phyloP scores from a whole-genome alignment of 768 basidiomycete genomes.

The Peribolospora kevripleyi region DNA sequence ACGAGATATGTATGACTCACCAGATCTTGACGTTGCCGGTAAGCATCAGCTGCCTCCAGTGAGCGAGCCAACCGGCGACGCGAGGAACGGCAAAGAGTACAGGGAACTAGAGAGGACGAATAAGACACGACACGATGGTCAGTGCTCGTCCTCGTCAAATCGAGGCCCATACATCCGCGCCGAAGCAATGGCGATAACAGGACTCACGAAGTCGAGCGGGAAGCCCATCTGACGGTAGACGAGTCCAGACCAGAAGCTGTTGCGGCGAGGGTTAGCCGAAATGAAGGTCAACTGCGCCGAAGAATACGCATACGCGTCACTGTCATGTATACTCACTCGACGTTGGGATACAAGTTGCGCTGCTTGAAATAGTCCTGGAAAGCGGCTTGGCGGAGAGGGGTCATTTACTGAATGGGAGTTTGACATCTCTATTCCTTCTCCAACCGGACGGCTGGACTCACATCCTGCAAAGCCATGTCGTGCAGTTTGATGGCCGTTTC shows the following conservation, averaged over 20 bases:
- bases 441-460: too few relatives aligned
- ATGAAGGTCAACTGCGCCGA: background rate
- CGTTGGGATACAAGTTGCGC: conserved; percentile 62
- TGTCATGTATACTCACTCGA: conserved; percentile 30
- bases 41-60: conserved; percentile 80
- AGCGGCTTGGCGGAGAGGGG: too few relatives aligned
- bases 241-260: conserved; percentile 18
- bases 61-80: conserved; percentile 78
- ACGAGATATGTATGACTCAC: conserved; percentile 51
- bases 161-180: background rate
- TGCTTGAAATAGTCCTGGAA: conserved; percentile 47
- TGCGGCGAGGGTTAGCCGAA: background rate
- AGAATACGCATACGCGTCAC: conserved; percentile 2
- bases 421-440: too few relatives aligned
- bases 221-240: conserved; percentile 73
- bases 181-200: background rate
- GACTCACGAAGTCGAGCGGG: conserved; percentile 45
- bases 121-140: background rate
- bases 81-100: conserved; percentile 78
- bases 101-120: conserved; percentile 30
- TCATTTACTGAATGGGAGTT: too few relatives aligned
- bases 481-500: conserved; percentile 75
- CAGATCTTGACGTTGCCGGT: conserved; percentile 79
- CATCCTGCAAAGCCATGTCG: conserved; percentile 63
- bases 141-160: background rate